Evolutionary conservation across 2,329 filamentous ascomycete species (phyloP), one percentile per base, ranked within the genome.

Genomic region (Colletotrichum falcatum): DNA sequence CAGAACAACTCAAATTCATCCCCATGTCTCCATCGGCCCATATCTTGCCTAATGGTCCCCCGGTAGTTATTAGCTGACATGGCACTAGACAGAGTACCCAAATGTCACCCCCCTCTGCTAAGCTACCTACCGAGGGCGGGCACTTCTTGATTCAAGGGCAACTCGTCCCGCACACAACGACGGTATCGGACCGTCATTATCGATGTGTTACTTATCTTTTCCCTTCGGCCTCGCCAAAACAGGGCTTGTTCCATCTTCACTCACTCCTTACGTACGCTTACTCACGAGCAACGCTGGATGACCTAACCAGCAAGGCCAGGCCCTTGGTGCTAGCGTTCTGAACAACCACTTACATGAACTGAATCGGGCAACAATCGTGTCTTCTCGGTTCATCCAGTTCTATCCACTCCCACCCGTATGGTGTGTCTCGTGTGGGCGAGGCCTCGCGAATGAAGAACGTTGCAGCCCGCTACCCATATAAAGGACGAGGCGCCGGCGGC

Each of bases 1-100:
- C 64, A 68, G 64, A 5, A 55, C 37, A 71, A 71, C 68, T 71
- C 68, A 71, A 68, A 71, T 71, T 49, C 64, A 68, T 65, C 68
- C 59, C 44, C 67, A 70, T 62, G 64, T n/a, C 53, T 51, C 68
- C 58, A 54, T 68, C 35, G 58, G 23, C 58, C 53, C 59, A 63
- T 56, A 68, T 70, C 37, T 68, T 53, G 53, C 33, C 35, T 67
- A 35, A 53, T 42, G 30, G 30, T 30, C 51, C 67, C 65, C 35
- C n/a, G 63, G 58, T 70, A 59, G 39, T 39, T 64, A 35, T 39
- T 64, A 35, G 49, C 68, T 70, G 64, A 70, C 58, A 68, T 59
- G 48, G 58, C 68, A 70, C 44, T 20, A 56, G 61, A 56, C 49
- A 28, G n/a, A 33, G 49, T 20, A 63, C 28, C 49, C 48, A 64